Conservation (phyloP, 345 rosid genomes). For the Eucalyptus melliodora region DNA sequence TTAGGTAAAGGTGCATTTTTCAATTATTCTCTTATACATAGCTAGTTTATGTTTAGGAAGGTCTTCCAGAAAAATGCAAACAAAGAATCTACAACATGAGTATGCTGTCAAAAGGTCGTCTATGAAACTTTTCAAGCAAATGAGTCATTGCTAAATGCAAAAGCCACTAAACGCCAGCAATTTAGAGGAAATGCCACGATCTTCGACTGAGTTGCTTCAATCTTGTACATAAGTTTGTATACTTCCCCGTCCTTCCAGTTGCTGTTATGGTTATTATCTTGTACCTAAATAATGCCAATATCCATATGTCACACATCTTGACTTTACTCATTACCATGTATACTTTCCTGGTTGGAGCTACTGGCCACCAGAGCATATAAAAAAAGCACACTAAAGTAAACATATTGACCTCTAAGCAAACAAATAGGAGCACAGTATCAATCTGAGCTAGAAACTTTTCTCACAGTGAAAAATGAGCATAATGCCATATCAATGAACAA, state of each 20-base stretch:
- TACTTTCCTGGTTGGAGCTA: neutral
- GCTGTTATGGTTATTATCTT: neutral
- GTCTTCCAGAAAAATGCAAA: neutral
- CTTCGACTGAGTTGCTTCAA: neutral
- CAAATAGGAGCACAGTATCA: neutral
- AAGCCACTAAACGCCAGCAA: neutral
- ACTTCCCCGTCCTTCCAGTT: neutral
- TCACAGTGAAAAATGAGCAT: neutral
- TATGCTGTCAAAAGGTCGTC: neutral
- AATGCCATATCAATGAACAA: neutral
- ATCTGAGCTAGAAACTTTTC: neutral
- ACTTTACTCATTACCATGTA: neutral
- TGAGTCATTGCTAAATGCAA: neutral
- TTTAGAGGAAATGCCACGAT: neutral
- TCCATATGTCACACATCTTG: neutral
- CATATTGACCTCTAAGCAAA: neutral
- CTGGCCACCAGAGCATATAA: neutral
- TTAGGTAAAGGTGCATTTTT: neutral
- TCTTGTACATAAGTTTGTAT: neutral
- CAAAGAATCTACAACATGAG: neutral
- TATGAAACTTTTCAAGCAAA: neutral
- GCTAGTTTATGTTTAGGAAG: neutral
- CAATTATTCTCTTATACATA: neutral
- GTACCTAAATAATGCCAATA: neutral
- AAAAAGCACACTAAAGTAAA: neutral